phyloP scores from a whole-genome alignment of 352 stramenopile genomes.

The Phytophthora fragariaefolia region DNA sequence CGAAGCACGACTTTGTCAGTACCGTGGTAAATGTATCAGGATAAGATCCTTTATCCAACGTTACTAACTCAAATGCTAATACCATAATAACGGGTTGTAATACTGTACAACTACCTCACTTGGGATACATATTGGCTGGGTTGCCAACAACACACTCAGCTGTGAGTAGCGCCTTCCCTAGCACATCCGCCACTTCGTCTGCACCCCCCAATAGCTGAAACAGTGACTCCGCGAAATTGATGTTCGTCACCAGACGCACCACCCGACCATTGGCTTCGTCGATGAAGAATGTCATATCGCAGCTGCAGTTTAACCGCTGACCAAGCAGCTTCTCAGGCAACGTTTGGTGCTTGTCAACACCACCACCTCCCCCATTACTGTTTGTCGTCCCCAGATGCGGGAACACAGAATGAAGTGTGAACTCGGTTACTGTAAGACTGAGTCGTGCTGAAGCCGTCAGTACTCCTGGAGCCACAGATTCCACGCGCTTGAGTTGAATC shows the following conservation, averaged over 20 bases:
- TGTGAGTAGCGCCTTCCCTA: constrained; percentile 3
- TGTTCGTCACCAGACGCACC: constrained; percentile 6
- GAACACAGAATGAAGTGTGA: constrained; percentile 19
- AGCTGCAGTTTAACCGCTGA: constrained; percentile 4
- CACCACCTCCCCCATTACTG: background rate
- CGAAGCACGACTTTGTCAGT: too few species aligned
- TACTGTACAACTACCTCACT: too few species aligned
- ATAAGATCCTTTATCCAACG: too few species aligned
- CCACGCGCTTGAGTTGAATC: constrained; percentile 2
- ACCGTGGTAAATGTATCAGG: too few species aligned
- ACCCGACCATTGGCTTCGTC: constrained; percentile 12
- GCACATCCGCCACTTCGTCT: background rate
- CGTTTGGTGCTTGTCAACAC: background rate
- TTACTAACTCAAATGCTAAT: too few species aligned
- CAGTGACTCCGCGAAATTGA: constrained; percentile 11
- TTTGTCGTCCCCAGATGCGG: constrained; percentile 12
- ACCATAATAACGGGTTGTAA: too few species aligned
- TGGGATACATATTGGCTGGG: background rate
- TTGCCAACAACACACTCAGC: background rate
- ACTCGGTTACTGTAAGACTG: constrained; percentile 10
- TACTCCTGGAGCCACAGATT: background rate
- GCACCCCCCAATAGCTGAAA: background rate
- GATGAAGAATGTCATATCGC: constrained; percentile 16
- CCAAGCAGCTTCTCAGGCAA: constrained; percentile 15
- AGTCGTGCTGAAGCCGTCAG: constrained; percentile 2